phyloP scores from a whole-genome alignment of 2,329 filamentous ascomycete species.

The Hortaea werneckii region DNA sequence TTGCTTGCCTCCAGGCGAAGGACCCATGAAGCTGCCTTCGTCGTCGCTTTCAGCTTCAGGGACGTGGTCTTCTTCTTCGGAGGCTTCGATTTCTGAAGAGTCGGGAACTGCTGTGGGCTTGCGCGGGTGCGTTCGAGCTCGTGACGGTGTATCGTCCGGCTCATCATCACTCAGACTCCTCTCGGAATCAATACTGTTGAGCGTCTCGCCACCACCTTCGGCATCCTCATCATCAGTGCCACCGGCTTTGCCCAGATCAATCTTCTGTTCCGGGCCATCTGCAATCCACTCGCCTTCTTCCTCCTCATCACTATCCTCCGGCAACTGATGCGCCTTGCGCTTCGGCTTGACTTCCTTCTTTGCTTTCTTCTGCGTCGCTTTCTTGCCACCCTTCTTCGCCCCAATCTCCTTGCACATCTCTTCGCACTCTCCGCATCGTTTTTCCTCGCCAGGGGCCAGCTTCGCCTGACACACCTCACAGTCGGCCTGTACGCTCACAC shows the following conservation, averaged over 20 bases:
- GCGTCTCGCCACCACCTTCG: conserved; percentile 73
- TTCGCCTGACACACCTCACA: conserved; percentile 75
- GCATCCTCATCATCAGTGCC: conserved; percentile 79
- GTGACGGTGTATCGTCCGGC: conserved; percentile 37
- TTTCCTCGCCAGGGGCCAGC: conserved; percentile 48
- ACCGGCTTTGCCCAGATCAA: conserved; percentile 53
- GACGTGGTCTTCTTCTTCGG: conserved; percentile 14
- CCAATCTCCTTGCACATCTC: conserved; percentile 48
- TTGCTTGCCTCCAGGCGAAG: conserved; percentile 28
- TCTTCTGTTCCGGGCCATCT: conserved; percentile 52
- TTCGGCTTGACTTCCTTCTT: conserved; percentile 20
- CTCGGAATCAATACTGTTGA: conserved; percentile 62
- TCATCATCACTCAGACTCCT: conserved; percentile 46
- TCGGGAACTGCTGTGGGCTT: conserved; percentile 2
- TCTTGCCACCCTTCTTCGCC: conserved; percentile 34
- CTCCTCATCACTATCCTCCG: conserved; percentile 53
- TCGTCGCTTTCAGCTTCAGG: conserved; percentile 33
- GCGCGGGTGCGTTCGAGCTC: conserved; percentile 15
- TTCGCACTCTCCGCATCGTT: conserved; percentile 63
- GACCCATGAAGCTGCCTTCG: conserved; percentile 29
- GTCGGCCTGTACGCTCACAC: conserved; percentile 63
- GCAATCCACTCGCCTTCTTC: conserved; percentile 66
- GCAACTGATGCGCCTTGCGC: conserved; percentile 48
- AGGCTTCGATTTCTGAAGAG: conserved; percentile 34
- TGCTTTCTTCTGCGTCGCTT: conserved; percentile 10